These are phyloP conservation scores for Lachancea kluyveri DNA, from an alignment of 805 yeast genomes.

Conservation along the genomic window DNA sequence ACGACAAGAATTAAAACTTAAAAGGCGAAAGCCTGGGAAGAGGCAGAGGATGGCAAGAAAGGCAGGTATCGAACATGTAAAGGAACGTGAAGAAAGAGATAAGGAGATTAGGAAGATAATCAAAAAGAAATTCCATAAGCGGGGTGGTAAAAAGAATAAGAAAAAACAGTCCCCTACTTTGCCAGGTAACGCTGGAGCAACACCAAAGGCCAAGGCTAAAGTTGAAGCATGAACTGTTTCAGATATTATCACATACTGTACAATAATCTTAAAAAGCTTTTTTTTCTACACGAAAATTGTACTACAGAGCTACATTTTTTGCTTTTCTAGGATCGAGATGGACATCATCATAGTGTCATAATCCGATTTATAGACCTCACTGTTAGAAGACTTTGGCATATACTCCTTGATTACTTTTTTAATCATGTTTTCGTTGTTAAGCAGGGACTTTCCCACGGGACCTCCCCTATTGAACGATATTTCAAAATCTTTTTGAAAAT, in stretches of 20 bases:
- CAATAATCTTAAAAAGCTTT: too few species aligned
- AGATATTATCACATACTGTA: too few species aligned
- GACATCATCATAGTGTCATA: constrained; percentile 21
- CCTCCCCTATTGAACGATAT: constrained; percentile 30
- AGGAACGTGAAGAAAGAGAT: constrained; percentile 20
- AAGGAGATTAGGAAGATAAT: constrained; percentile 21
- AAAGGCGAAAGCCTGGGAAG: constrained; percentile 27
- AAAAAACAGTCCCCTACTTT: constrained; percentile 18
- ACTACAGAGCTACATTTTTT: too few species aligned
- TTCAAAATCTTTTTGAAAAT: constrained; percentile 28
- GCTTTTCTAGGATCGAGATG: constrained; percentile 14
- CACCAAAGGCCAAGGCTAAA: constrained; percentile 11
- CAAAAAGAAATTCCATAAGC: constrained; percentile 30
- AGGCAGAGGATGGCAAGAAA: constrained; percentile 28
- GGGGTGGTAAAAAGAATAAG: constrained; percentile 34
- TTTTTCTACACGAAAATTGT: too few species aligned
- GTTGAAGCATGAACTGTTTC: too few species aligned
- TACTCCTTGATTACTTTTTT: constrained; percentile 16
- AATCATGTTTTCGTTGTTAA: constrained; percentile 18
- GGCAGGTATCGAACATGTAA: constrained; percentile 17
- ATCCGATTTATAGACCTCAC: constrained; percentile 11
- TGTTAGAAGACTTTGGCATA: constrained; percentile 11
- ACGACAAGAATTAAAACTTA: constrained; percentile 11
- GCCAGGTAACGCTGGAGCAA: constrained; percentile 16
- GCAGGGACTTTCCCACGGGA: constrained; percentile 29